Conservation (phyloP, 2,329 filamentous ascomycete species). For the Capronia americana region DNA sequence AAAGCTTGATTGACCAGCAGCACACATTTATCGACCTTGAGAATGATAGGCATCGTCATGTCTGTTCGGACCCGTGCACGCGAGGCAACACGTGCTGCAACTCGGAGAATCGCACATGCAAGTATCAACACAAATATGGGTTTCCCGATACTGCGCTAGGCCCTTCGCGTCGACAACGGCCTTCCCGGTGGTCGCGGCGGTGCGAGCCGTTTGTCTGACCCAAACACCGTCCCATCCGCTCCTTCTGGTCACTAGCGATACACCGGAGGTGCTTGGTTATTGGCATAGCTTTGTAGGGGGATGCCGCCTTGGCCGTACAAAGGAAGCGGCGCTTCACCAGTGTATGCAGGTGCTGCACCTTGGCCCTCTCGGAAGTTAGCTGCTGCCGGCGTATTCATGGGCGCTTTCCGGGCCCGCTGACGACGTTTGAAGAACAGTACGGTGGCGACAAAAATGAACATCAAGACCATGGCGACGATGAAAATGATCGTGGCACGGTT, state of each 20-base stretch:
- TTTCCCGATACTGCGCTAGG: neutral
- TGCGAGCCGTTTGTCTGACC: neutral
- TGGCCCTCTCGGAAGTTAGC: conserved; percentile 39
- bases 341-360: conserved; percentile 12
- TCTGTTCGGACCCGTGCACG: neutral
- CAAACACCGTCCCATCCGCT: neutral
- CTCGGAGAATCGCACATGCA: neutral
- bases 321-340: conserved; percentile 21
- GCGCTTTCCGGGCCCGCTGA: conserved; percentile 42
- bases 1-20: neutral
- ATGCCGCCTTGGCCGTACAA: conserved; percentile 32
- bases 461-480: conserved; percentile 54
- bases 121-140: neutral
- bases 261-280: conserved; percentile 24
- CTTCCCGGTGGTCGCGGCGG: neutral
- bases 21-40: neutral
- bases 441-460: conserved; percentile 49
- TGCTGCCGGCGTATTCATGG: conserved; percentile 37
- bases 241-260: conserved; percentile 20
- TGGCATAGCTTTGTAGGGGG: conserved; percentile 31
- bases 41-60: neutral
- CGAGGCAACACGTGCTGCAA: neutral
- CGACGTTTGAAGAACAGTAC: conserved; percentile 45
- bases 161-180: neutral
- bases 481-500: conserved; percentile 58